These are phyloP conservation scores for Tolypocladium sp. DNA, from an alignment of 2,329 filamentous ascomycete genomes.

Conservation along the genomic window DNA sequence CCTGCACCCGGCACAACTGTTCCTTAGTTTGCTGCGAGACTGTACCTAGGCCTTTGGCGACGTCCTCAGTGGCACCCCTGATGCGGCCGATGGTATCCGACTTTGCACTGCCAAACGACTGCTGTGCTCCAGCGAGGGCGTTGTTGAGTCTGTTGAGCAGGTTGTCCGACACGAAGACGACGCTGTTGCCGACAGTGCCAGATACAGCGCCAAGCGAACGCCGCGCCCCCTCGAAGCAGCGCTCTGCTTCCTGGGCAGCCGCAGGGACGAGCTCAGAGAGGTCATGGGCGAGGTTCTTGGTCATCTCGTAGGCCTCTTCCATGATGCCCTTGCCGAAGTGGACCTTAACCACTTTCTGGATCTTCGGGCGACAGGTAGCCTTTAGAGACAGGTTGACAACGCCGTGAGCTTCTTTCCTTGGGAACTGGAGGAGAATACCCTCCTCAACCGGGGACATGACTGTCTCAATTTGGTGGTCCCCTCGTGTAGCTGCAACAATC, in stretches of 20 bases:
- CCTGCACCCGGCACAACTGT: constrained; percentile 11
- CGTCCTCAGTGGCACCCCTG: constrained; percentile 7
- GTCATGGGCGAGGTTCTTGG: constrained; percentile 31
- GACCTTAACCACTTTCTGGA: constrained; percentile 52
- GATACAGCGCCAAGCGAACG: constrained; percentile 21
- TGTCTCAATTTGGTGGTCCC: constrained; percentile 35
- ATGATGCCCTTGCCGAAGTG: constrained; percentile 46
- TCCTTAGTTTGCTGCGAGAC: constrained; percentile 10
- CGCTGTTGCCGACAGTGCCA: constrained; percentile 11
- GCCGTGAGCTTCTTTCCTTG: constrained; percentile 46
- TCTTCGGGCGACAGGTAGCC: constrained; percentile 48
- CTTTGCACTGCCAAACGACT: constrained; percentile 12
- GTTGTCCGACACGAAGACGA: constrained; percentile 18
- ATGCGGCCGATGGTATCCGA: constrained; percentile 9
- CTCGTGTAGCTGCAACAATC: constrained; percentile 43
- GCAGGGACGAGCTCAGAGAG: constrained; percentile 30
- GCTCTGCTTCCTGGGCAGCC: constrained; percentile 27
- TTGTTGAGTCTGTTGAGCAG: constrained; percentile 12
- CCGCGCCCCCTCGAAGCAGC: constrained; percentile 23
- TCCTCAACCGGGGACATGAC: constrained; percentile 38
- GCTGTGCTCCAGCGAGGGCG: constrained; percentile 12
- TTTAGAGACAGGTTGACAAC: constrained; percentile 48
- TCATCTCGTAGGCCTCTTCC: constrained; percentile 33
- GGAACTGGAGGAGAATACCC: constrained; percentile 43
- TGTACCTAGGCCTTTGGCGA: constrained; percentile 9